Conservation (phyloP, 306 rosid genomes). For the Hippophae tibetana region DNA sequence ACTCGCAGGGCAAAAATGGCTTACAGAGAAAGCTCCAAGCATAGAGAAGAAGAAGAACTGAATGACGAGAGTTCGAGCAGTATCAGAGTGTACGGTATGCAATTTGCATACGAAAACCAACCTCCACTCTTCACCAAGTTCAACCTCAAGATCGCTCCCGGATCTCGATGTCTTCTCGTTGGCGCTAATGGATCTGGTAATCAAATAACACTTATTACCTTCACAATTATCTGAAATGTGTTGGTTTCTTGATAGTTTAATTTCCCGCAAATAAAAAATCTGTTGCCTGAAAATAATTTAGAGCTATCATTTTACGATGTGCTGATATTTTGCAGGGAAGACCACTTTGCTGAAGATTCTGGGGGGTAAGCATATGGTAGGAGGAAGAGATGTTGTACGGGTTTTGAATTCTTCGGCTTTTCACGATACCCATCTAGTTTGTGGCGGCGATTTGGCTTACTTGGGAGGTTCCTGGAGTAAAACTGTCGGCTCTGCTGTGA, state of each 20-base stretch:
- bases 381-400: conserved; percentile 87
- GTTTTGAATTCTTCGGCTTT: conserved; percentile 77
- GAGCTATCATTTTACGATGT: not conserved
- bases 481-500: conserved; percentile 75
- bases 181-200: conserved; percentile 98
- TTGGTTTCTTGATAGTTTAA: conserved; percentile 1
- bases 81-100: conserved; percentile 63
- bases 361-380: conserved; percentile 93
- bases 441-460: conserved; percentile 83
- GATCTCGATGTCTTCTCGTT: conserved; percentile 90
- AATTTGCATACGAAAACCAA: conserved; percentile 54
- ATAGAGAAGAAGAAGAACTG: not conserved
- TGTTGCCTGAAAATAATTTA: not conserved
- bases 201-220: too few species aligned
- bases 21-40: conserved; percentile 6
- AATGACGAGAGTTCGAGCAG: conserved; percentile 18
- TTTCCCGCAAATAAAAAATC: not conserved
- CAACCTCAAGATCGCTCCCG: conserved; percentile 52
- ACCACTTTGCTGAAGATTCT: conserved; percentile 79
- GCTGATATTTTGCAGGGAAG: conserved; percentile 46
- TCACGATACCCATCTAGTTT: conserved; percentile 80
- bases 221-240: not conserved
- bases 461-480: conserved; percentile 97
- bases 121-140: conserved; percentile 66
- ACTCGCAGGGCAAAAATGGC: conserved; percentile 39